Evolutionary conservation across 2,329 filamentous ascomycete genomes (phyloP), one percentile per base, ranked within the genome.

Genomic region (Erysiphe pulchra): DNA sequence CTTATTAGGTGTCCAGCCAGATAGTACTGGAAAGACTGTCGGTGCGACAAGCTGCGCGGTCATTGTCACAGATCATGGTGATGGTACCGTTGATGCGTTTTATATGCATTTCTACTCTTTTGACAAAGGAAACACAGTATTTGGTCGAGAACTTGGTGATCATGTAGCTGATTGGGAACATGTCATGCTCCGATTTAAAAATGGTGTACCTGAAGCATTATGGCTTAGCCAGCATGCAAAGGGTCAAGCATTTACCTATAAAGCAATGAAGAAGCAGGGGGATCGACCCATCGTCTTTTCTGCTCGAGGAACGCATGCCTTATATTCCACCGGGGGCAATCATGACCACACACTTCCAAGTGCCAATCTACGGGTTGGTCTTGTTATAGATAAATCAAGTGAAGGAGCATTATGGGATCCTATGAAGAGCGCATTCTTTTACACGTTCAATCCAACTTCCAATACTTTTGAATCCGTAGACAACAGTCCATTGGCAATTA

Each of bases 111-210:
- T 59, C 47, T 59, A 59, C 45, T 55, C 57, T 30, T 59, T 55
- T 38, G 57, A 59, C 16, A 54, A 51, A 46, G 57, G 57, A 20
- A 59, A 57, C 40, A 57, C 47, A 1, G 56, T 59, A 1, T 45
- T 58, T 2, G 49, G 47, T 17, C 49, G 52, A n/a, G 57, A 59
- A 41, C 48, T 59, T 2, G 57, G 57, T 2, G 53, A 59, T 55
- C 75, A 80, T 55, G 68, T 80, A 30, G 75, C 75, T 9, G 73
- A 76, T 54, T 75, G 71, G 73, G 74, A 78, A 54, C 73, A 78
- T 56, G 74, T 69, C 46, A 76, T 77, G 72, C 63, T 80, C 31
- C 72, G 75, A 11, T 80, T 80, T 57, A 45, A 62, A 14, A 62
- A 75, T 46, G 70, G 70, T 10, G 50, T 53, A 1, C 75, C 75